Evolutionary conservation across 2,329 filamentous ascomycete genomes (phyloP), one percentile per base, ranked within the genome.

Genomic region (Botryotinia globosa): DNA sequence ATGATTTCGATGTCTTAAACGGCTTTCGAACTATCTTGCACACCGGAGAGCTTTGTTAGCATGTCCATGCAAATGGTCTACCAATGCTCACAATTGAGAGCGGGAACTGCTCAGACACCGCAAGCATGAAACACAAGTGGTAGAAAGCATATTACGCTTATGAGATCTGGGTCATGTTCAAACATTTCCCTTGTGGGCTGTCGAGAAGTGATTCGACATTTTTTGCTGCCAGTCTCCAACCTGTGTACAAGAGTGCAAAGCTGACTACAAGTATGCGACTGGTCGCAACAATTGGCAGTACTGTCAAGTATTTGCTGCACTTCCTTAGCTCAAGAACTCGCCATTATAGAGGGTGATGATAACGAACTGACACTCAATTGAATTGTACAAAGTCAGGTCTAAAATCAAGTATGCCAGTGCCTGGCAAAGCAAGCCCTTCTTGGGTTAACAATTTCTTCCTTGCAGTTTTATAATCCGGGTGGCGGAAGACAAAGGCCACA

Each of bases 391-490:
- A 51, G 22, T 12, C 45, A n/a, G 45, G 45, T n/a, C 45, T n/a
- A 5, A 51, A 51, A 25, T 25, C 45, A 25, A 80, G 58, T 10
- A 12, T 62, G 32, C 6, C 22, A 42, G 45, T n/a, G n/a, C 32
- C 8, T 25, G 25, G 45, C 54, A 22, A 29, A n/a, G 25, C 34
- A 66, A n/a, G 18, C 83, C 85, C 83, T 83, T 80, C 76, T 76
- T 69, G 59, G 51, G 71, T 64, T 44, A 73, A 58, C 56, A 72
- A 76, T 66, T 72, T 20, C 20, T 66, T 73, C 75, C 29, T 69
- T 71, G 59, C 69, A 67, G 67, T 42, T 29, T 44, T 45, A 34
- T 9, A 18, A 29, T 45, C 70, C 58, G 42, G 70, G 72, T 64
- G 74, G 71, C 39, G 74, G 66, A 72, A 69, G 67, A 10, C 18